A percentile compares a stretch with the other conserved stretches of the same genome.
Conservation (phyloP, 2,329 filamentous ascomycete genomes). For the Pseudogymnoascus sp. region DNA sequence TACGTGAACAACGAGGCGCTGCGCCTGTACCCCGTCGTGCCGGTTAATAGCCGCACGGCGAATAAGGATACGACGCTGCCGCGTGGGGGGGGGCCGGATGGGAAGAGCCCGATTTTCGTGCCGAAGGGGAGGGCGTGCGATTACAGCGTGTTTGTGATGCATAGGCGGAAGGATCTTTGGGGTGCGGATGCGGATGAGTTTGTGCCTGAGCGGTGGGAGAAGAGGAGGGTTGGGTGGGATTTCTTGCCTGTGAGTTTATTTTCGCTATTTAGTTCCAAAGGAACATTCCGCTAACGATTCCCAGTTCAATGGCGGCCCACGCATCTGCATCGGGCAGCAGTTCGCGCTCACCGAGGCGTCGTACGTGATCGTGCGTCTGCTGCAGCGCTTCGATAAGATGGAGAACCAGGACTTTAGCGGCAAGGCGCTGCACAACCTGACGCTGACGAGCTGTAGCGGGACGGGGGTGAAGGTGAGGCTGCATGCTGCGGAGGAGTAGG, state of each 20-base stretch:
- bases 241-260: slow-evolving; percentile 27
- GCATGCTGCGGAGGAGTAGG: slow-evolving; percentile 20
- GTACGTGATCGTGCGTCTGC: slow-evolving; percentile 28
- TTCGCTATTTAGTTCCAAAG: neutral
- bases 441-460: slow-evolving; percentile 23
- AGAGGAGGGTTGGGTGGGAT: slow-evolving; percentile 36
- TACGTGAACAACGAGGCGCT: slow-evolving; percentile 33
- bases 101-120: slow-evolving; percentile 27
- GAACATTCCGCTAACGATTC: neutral
- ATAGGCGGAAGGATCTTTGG: slow-evolving; percentile 30
- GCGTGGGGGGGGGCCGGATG: slow-evolving; percentile 29
- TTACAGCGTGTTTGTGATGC: slow-evolving; percentile 28
- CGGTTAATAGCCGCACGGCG: slow-evolving; percentile 42
- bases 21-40: slow-evolving; percentile 45
- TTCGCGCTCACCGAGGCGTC: slow-evolving; percentile 30
- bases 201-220: slow-evolving; percentile 30
- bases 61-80: slow-evolving; percentile 35
- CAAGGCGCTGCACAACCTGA: slow-evolving; percentile 22
- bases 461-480: slow-evolving; percentile 29
- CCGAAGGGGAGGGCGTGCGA: slow-evolving; percentile 22
- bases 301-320: slow-evolving; percentile 31
- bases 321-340: slow-evolving; percentile 32
- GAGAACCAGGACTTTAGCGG: slow-evolving; percentile 26
- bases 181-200: slow-evolving; percentile 30
- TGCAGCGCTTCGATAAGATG: slow-evolving; percentile 29